Percentiles rank a stretch among this genome's conserved stretches.
Conservation (phyloP, 1,284 basidiomycete species). For the Apiotrichum veenhuisii region DNA sequence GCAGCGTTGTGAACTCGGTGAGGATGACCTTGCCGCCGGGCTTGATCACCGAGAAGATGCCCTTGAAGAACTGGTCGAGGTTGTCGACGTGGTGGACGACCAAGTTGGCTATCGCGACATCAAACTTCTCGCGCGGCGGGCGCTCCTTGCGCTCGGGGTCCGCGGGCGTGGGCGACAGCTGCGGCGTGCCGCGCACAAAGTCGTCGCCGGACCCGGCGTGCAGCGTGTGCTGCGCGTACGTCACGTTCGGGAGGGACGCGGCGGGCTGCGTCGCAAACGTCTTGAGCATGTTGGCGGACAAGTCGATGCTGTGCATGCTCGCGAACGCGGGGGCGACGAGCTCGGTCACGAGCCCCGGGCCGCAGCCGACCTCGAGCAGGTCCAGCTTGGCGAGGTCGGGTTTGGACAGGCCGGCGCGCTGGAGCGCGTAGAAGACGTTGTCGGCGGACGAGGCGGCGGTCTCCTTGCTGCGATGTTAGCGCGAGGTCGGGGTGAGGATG, state of each 20-base stretch:
- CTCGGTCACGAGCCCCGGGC: slow-evolving; percentile 36
- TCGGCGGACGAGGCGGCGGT: slow-evolving; percentile 23
- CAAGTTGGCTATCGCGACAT: slow-evolving; percentile 31
- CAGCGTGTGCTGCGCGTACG: slow-evolving; percentile 23
- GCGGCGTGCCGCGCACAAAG: slow-evolving; percentile 12
- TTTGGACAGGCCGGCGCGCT: slow-evolving; percentile 11
- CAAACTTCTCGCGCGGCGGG: slow-evolving; percentile 26
- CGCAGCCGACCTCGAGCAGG: slow-evolving; percentile 37
- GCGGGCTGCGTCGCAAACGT: slow-evolving; percentile 19
- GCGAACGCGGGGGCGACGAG: slow-evolving; percentile 25
- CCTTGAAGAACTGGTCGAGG: slow-evolving; percentile 25
- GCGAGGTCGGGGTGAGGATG: not conserved
- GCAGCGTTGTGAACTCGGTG: slow-evolving; percentile 28
- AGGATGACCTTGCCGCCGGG: slow-evolving; percentile 32
- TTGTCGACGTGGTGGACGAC: slow-evolving; percentile 43
- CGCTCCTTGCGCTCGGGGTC: slow-evolving; percentile 16
- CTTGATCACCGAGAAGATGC: slow-evolving; percentile 22
- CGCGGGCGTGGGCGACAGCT: slow-evolving; percentile 17
- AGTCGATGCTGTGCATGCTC: slow-evolving; percentile 35
- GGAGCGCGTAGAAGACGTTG: slow-evolving; percentile 23
- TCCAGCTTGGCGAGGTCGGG: slow-evolving; percentile 15
- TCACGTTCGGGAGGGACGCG: slow-evolving; percentile 7
- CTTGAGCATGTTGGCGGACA: slow-evolving; percentile 32
- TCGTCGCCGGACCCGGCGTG: slow-evolving; percentile 10
- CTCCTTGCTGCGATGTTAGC: slow-evolving; percentile 20